Evolutionary conservation across 179 eudicot species (phyloP), one percentile per base, ranked within the genome.

Genomic region (Corrigiola litoralis): DNA sequence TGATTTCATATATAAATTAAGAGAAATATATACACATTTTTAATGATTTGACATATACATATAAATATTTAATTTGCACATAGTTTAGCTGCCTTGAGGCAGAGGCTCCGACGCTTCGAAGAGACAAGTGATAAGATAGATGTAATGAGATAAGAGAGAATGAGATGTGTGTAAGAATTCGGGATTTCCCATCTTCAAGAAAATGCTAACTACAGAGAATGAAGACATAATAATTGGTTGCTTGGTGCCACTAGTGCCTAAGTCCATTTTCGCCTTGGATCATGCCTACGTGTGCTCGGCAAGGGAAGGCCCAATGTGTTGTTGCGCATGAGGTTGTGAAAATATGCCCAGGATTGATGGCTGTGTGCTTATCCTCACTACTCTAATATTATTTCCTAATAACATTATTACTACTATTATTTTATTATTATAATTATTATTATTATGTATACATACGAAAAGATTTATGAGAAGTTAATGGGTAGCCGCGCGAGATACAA

Each of bases 141-240:
- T 42, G 4, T 42, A 18, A 5, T 47, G 23, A 4, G 21, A 0
- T 0, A 18, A 16, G 4, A 18, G 24, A 21, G 1, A 48, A 23
- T 21, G 53, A 48, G 24, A 8, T n/a, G 24, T 25, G 8, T 14
- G 16, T 60, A 16, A 33, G 23, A 21, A 58, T 38, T 3, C 14
- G 31, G 46, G 17, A 58, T 58, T 50, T 34, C 25, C 59, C 69
- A 23, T 37, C 21, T n/a, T 51, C 45, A 14, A 18, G 56, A 53
- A 52, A 52, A 63, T 63, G 68, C 14, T 58, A 49, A 63, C 20
- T 6, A 49, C 7, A n/a, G n/a, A 53, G 40, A 51, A 14, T 33
- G 47, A 65, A 52, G 51, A 65, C 69, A 52, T 52, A 65, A 52
- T 65, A n/a, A 53, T 65, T 37, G 50, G 5, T 25, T 6, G 4